phyloP scores from a whole-genome alignment of 345 rosid species.

The Gossypium turneri region DNA sequence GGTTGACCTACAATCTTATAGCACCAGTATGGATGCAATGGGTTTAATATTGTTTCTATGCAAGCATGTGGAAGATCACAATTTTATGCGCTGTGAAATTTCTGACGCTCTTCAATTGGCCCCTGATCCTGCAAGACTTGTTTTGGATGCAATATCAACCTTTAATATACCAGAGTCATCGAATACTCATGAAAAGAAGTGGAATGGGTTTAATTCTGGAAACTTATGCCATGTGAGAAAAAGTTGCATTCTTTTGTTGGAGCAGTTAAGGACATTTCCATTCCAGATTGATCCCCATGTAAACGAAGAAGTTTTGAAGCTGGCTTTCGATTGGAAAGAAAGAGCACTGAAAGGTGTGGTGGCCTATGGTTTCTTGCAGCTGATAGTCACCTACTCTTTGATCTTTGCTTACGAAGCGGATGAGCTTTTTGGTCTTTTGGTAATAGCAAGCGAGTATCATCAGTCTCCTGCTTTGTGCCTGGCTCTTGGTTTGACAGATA shows the following conservation, averaged over 20 bases:
- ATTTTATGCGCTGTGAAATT: constrained; percentile 17
- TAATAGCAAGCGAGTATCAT: constrained; percentile 8
- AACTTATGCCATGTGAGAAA: background rate
- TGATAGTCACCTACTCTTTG: constrained; percentile 30
- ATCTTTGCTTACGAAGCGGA: constrained; percentile 20
- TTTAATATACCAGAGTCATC: constrained; percentile 2
- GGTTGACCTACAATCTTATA: background rate
- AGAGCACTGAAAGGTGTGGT: constrained; percentile 21
- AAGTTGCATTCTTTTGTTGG: constrained; percentile 20
- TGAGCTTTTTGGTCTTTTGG: constrained; percentile 29
- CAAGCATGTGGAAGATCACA: constrained; percentile 19
- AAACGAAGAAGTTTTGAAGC: constrained; percentile 22
- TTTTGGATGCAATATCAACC: constrained; percentile 23
- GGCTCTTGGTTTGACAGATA: constrained; percentile 27
- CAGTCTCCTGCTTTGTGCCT: constrained; percentile 22
- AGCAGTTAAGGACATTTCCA: constrained; percentile 20
- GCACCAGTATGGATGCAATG: constrained; percentile 9
- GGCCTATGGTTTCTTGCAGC: constrained; percentile 30
- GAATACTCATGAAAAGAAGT: background rate
- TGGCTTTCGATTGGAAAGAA: constrained; percentile 24
- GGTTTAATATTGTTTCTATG: constrained; percentile 19
- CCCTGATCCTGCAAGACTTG: constrained; percentile 29
- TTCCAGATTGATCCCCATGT: constrained; percentile 18
- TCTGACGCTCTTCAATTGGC: constrained; percentile 23
- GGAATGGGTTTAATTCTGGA: background rate